Evolutionary conservation across 2,329 filamentous ascomycete species (phyloP), one percentile per base, ranked within the genome.

Genomic region (Parascedosporium putredinis): DNA sequence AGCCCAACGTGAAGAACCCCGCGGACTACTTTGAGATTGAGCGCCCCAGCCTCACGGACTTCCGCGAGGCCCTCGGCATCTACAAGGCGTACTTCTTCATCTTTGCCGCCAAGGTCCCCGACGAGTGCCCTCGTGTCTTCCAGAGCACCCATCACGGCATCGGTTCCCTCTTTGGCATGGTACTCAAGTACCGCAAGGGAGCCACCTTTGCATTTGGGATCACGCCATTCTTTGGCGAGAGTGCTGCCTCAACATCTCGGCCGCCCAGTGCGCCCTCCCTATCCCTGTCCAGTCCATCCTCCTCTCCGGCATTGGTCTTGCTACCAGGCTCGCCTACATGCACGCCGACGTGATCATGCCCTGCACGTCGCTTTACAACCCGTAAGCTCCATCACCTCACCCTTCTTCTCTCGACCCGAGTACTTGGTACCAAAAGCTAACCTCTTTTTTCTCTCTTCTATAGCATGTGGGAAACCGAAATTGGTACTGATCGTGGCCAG

Each of bases 91-190:
- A 67, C 52, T 66, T 74, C 49, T 73, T 79, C 64, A 76, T 79
- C 54, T 79, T 79, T 62, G 76, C 75, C 1, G 74, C 79, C 40
- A 72, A 73, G 3, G 71, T 78, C 9, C 76, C 76, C 1, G 74
- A 78, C 43, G 71, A 73, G 53, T 73, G 76, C 23, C 78, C 78
- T 0, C 69, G 68, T n/a, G 75, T 81, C 3, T 81, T 81, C 59
- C 78, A 82, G 59, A 76, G 76, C 25, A 80, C 78, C 2, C 78
- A 82, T 56, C 78, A 82, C 61, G 77, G 75, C 52, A 76, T 79
- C 38, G 76, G 75, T 49, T 76, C 75, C 4, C 73, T 78, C 0
- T 81, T 81, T 51, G 78, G 78, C 29, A 74, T 81, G 52, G 71
- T 81, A 8, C 78, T 78, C 61, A 81, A 81, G 62, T 67, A 81